phyloP scores from a whole-genome alignment of 1,284 basidiomycete genomes.

The Takashimella tepidaria region DNA sequence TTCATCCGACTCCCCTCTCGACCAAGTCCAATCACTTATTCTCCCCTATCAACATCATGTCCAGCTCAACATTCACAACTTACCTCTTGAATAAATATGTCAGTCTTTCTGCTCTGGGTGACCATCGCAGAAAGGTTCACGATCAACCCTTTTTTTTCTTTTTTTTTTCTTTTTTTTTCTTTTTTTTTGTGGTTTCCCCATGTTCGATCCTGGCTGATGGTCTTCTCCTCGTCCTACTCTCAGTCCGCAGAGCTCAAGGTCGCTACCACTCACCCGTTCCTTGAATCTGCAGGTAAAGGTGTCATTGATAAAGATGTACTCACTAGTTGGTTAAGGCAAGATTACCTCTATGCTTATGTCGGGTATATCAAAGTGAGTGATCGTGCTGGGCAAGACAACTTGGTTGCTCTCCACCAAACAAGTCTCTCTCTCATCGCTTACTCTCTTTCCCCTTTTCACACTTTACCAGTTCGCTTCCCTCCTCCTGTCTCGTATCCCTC shows the following conservation, averaged over 20 bases:
- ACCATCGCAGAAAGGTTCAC: too few relatives aligned
- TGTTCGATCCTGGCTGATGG: too few relatives aligned
- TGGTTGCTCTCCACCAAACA: background rate
- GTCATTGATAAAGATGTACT: constrained; percentile 53
- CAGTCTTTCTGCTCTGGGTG: background rate
- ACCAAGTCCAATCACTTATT: background rate
- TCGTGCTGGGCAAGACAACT: background rate
- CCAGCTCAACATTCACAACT: background rate
- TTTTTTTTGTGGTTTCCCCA: too few relatives aligned
- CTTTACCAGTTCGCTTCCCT: constrained; percentile 3
- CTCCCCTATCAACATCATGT: background rate
- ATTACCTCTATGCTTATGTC: constrained; percentile 58
- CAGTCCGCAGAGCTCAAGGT: constrained; percentile 31
- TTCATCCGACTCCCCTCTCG: too few relatives aligned
- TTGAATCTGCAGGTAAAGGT: constrained; percentile 54
- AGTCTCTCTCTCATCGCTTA: background rate
- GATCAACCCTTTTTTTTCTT: background rate
- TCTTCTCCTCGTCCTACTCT: background rate
- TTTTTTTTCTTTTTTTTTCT: background rate
- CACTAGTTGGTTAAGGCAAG: constrained; percentile 60
- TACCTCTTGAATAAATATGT: background rate
- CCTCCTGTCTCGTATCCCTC: constrained; percentile 12
- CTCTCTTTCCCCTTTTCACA: background rate
- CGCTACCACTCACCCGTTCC: constrained; percentile 58
- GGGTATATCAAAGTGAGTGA: constrained; percentile 25